phyloP scores from a whole-genome alignment of 805 yeast species.

The Candida nonsorbophila region DNA sequence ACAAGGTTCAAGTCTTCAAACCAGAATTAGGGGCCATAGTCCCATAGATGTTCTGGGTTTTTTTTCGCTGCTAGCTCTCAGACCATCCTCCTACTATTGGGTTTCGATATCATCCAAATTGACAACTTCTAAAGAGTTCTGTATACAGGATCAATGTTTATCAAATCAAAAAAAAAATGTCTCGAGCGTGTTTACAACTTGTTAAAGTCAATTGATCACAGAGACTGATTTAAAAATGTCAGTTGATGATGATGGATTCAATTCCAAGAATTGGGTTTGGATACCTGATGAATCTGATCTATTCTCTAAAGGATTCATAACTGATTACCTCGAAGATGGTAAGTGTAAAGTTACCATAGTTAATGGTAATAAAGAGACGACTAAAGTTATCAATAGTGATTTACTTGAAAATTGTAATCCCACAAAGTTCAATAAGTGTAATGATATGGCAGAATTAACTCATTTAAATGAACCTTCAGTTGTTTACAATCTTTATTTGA shows the following conservation, averaged over 20 bases:
- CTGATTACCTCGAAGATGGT: constrained; percentile 35
- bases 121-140: too few species aligned
- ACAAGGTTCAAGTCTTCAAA: too few species aligned
- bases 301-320: constrained; percentile 58
- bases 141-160: too few species aligned
- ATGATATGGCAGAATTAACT: constrained; percentile 94
- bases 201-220: neutral
- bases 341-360: constrained; percentile 30
- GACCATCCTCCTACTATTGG: too few species aligned
- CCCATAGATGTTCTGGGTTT: too few species aligned
- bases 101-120: too few species aligned
- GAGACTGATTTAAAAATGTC: constrained; percentile 3
- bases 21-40: too few species aligned
- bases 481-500: constrained; percentile 69
- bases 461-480: constrained; percentile 94
- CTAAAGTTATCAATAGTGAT: constrained; percentile 39
- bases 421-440: constrained; percentile 79
- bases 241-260: constrained; percentile 25
- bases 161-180: constrained; percentile 1
- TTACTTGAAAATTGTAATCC: constrained; percentile 72
- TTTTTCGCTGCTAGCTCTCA: too few species aligned
- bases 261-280: constrained; percentile 70
- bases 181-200: neutral
- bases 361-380: constrained; percentile 37
- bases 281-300: constrained; percentile 52